Conservation (phyloP, 805 yeast species). For the Blastobotrys muscicola region DNA sequence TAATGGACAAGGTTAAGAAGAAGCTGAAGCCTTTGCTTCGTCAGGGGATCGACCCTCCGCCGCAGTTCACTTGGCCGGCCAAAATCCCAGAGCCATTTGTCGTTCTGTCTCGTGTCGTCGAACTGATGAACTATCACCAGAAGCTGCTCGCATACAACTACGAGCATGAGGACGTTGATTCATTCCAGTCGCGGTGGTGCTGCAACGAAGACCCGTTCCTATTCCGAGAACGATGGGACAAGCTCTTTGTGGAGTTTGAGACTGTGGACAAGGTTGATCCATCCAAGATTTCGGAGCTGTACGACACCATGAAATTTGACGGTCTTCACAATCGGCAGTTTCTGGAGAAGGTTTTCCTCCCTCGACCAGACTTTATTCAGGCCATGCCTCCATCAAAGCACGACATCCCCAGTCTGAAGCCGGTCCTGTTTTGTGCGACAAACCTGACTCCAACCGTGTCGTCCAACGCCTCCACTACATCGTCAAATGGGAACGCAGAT, state of each 20-base stretch:
- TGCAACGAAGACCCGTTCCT: conserved; percentile 89
- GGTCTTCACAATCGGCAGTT: conserved; percentile 92
- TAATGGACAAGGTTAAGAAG: conserved; percentile 97
- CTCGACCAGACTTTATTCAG: conserved; percentile 34
- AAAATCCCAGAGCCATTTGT: conserved; percentile 96
- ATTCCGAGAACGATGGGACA: conserved; percentile 96
- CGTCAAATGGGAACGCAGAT: background rate
- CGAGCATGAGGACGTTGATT: conserved; percentile 50
- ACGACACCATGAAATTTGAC: conserved; percentile 97
- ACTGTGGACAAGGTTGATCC: conserved; percentile 96
- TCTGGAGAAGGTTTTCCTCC: conserved; percentile 71
- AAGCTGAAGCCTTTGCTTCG: conserved; percentile 87
- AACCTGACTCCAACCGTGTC: conserved; percentile 25
- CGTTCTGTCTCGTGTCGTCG: conserved; percentile 89
- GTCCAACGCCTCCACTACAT: background rate
- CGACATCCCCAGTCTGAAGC: conserved; percentile 15
- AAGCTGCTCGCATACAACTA: conserved; percentile 77
- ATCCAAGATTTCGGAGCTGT: conserved; percentile 88
- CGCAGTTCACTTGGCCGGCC: conserved; percentile 98
- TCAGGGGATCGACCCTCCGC: conserved; percentile 94
- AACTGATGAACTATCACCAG: conserved; percentile 86
- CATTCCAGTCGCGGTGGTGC: conserved; percentile 82
- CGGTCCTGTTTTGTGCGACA: background rate
- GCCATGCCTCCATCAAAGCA: conserved; percentile 17
- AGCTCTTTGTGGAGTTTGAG: conserved; percentile 82